Conservation (phyloP, 176 grass and related monocot genomes). For the Pontederia paniculata region DNA sequence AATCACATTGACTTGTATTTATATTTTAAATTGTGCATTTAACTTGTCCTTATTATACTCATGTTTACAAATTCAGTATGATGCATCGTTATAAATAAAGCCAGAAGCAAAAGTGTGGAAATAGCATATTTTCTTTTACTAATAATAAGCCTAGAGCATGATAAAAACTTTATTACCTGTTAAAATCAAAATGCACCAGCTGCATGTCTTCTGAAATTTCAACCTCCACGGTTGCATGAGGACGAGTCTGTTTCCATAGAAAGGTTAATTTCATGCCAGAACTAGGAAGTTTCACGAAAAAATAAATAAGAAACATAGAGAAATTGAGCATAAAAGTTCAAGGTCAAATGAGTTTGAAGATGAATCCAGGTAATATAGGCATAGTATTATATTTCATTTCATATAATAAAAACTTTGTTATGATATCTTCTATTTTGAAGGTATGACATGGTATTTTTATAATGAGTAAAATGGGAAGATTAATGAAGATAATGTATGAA, state of each 20-base stretch:
- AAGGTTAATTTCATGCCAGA: not conserved
- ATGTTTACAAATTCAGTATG: no score
- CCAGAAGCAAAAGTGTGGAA: not conserved
- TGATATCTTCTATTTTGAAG: no score
- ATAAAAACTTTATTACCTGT: constrained; percentile 45
- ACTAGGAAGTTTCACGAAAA: no score
- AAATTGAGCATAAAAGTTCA: not conserved
- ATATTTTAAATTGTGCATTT: not conserved
- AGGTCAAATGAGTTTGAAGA: no score
- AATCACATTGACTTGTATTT: not conserved
- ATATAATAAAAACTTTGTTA: no score
- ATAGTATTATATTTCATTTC: no score
- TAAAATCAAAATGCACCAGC: constrained; percentile 95
- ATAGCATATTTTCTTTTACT: not conserved
- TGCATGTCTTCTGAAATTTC: constrained; percentile 99
- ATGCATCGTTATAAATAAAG: not conserved
- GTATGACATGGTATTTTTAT: no score
- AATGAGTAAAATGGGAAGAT: no score
- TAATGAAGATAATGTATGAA: no score
- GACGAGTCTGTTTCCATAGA: constrained; percentile 64
- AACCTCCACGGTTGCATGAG: constrained; percentile 99
- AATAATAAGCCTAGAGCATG: not conserved
- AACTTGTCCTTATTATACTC: no score
- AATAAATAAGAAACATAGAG: constrained; percentile 1
- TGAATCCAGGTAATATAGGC: no score